Conservation (phyloP, 805 yeast species). For the Grigorovia humatica region DNA sequence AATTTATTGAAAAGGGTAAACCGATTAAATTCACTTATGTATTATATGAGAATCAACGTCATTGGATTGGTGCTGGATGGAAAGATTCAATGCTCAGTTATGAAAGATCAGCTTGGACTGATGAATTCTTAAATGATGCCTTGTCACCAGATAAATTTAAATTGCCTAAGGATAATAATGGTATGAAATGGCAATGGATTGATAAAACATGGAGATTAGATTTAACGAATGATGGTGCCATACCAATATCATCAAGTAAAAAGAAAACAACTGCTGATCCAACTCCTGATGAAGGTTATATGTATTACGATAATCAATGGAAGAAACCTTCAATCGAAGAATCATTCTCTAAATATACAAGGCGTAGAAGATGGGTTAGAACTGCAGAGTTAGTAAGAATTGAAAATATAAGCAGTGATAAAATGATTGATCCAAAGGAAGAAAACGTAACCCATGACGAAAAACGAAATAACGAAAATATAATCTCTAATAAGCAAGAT, state of each 20-base stretch:
- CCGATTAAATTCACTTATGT: constrained; percentile 83
- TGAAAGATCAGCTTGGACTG: constrained; percentile 95
- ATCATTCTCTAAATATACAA: constrained; percentile 78
- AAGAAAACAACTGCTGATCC: constrained; percentile 55
- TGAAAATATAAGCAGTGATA: neutral
- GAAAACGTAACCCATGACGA: neutral
- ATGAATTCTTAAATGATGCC: constrained; percentile 83
- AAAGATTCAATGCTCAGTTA: constrained; percentile 84
- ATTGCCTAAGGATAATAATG: constrained; percentile 56
- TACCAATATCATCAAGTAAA: constrained; percentile 54
- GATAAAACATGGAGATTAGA: constrained; percentile 90
- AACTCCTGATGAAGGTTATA: constrained; percentile 69
- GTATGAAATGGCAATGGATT: constrained; percentile 90
- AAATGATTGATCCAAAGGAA: neutral
- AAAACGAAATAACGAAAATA: neutral
- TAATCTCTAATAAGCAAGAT: neutral
- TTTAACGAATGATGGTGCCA: constrained; percentile 78
- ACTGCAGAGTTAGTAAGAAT: constrained; percentile 71
- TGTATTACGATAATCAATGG: constrained; percentile 91
- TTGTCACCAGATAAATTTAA: constrained; percentile 70
- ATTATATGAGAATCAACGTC: constrained; percentile 85
- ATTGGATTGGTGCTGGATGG: constrained; percentile 98
- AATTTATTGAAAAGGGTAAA: constrained; percentile 20
- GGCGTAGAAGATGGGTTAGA: constrained; percentile 92
- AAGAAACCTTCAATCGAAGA: constrained; percentile 81